Base-by-base conservation (phyloP, 83 land plant species). In the Picea abies region DNA sequence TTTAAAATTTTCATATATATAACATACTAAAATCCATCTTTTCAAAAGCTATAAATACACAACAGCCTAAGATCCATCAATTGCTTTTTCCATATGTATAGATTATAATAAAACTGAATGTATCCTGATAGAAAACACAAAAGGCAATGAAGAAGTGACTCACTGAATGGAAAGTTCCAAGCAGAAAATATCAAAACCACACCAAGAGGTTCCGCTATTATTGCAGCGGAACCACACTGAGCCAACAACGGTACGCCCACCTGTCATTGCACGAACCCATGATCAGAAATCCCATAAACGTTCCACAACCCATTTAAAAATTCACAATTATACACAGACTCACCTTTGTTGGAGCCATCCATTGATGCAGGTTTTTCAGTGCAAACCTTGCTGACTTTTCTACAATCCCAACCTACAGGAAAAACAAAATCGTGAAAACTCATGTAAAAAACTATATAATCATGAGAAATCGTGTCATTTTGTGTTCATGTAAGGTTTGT, bases 101-200 rank as follows among this genome's bases (percentile, higher is more conserved):
- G 41, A 39, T 39, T 39, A 39, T 3, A 39, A 39, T 4, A 39
- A 39, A 39, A 39, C 3, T 39, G 29, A 29, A 29, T 39, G 41
- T 4, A 39, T 39, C 41, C 0, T 39, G 5, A 39, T 39, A 10
- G 8, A 44, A 49, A 8, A 49, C 52, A 49, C 52, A 49, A 79
- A 75, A 8, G 26, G 10, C 26, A 66, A 25, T 66, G 26, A n/a
- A 22, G 20, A 0, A 7, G 4, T 6, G 8, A 80, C 87, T 84
- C 60, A 93, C 95, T 44, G 16, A 93, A 65, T 0, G 95, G 95
- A 72, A 89, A 91, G 75, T 93, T 93, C 95, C 95, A 93, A 0
- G 90, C 66, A 19, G 90, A 80, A 15, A 89, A 76, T 19, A 93
- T 76, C 69, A 93, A 86, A 60, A 93, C 90, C 0, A 86, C 79